These are phyloP conservation scores for Mycena capillaripes DNA, from an alignment of 768 basidiomycete species.

Conservation along the genomic window DNA sequence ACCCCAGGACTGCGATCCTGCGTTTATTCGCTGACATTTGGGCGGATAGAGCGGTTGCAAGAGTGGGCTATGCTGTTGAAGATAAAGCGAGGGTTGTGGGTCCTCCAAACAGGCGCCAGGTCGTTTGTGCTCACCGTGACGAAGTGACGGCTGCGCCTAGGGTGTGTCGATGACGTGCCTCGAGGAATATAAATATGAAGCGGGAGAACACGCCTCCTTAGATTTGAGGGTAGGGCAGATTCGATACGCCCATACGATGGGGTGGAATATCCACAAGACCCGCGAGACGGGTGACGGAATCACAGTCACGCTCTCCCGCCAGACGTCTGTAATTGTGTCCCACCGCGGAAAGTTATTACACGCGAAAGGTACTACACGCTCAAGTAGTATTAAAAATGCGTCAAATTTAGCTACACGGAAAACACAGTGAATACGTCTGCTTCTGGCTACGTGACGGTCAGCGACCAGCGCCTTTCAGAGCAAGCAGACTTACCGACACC, in stretches of 20 bases:
- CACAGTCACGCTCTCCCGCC: slow-evolving; percentile 4
- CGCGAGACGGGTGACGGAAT: not conserved
- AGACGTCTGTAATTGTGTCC: not conserved
- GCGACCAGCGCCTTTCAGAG: not conserved
- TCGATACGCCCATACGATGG: slow-evolving; percentile 21
- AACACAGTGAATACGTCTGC: slow-evolving; percentile 27
- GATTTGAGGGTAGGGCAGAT: not conserved
- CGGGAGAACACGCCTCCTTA: slow-evolving; percentile 25
- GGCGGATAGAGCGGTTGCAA: slow-evolving; percentile 3
- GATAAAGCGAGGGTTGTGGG: slow-evolving; percentile 26
- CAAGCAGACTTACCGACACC: slow-evolving; percentile 45
- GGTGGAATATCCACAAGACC: not conserved
- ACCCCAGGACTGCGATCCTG: slow-evolving; percentile 90
- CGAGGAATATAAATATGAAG: slow-evolving; percentile 29
- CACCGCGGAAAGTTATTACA: not conserved
- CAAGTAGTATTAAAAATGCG: no score
- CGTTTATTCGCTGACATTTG: slow-evolving; percentile 46
- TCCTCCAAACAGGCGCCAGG: slow-evolving; percentile 26
- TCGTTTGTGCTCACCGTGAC: slow-evolving; percentile 24
- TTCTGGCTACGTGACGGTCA: slow-evolving; percentile 11
- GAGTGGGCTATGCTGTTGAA: slow-evolving; percentile 5
- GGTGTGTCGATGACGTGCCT: slow-evolving; percentile 17
- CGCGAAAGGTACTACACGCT: no score
- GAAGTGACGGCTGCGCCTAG: slow-evolving; percentile 10
- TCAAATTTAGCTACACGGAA: slow-evolving; percentile 7